phyloP scores from a whole-genome alignment of 768 basidiomycete genomes.

The Mrakia gelida region DNA sequence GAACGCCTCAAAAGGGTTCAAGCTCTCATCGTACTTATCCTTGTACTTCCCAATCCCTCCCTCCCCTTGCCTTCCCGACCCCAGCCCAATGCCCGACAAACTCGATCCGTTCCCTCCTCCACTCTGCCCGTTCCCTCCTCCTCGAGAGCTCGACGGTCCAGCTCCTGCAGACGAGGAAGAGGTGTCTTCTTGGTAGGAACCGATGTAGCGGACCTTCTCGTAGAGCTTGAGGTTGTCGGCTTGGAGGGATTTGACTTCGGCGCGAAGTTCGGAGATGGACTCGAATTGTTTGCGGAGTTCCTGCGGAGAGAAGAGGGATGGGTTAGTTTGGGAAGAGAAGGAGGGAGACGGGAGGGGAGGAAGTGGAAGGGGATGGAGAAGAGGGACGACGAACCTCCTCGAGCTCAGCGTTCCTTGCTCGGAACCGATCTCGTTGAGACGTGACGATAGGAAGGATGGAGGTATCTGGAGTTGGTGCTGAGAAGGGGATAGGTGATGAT shows the following conservation, averaged over 20 bases:
- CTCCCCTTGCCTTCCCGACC: conserved; percentile 34
- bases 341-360: not conserved
- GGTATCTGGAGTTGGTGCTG: conserved; percentile 60
- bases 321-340: too few species aligned
- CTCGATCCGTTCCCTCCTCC: conserved; percentile 14
- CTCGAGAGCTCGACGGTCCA: conserved; percentile 1
- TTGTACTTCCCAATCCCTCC: conserved; percentile 86
- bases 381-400: conserved; percentile 65
- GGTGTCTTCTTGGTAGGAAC: conserved; percentile 71
- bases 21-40: conserved; percentile 87
- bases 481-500: conserved; percentile 63
- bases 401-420: conserved; percentile 91
- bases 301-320: conserved; percentile 45
- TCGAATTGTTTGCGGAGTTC: conserved; percentile 95
- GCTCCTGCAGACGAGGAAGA: not conserved
- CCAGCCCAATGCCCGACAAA: not conserved
- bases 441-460: conserved; percentile 98
- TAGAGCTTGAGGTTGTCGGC: conserved; percentile 95
- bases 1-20: conserved; percentile 98
- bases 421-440: conserved; percentile 93
- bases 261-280: conserved; percentile 84
- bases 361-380: not conserved
- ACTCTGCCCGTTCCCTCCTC: not conserved
- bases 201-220: conserved; percentile 98
- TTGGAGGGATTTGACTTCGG: conserved; percentile 87